Evolutionary conservation across 495 filamentous ascomycete species (phyloP), one percentile per base, ranked within the genome.

Genomic region (Penicillium lagena): DNA sequence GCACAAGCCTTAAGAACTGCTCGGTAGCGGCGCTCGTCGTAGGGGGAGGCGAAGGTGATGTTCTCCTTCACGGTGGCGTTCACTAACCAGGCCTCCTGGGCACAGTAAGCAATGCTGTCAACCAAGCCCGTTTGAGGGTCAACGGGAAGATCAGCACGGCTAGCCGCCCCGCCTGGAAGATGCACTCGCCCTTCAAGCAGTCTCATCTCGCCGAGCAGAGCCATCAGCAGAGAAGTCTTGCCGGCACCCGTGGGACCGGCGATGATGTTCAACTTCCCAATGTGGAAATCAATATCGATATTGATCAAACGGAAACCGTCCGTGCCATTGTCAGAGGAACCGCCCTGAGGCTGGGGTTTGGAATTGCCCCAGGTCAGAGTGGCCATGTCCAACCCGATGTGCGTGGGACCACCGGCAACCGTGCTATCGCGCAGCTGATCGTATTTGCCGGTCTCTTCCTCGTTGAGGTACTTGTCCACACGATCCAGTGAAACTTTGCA

Each of bases 391-490:
- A 99, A 86, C 8, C 89, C 94, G 59, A 99, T 90, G 39, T 82
- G 63, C 1, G 76, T 60, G 34, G 82, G 71, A 15, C 79, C 73
- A 29, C 74, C 68, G 35, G 82, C 71, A 47, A 83, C 77, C 40
- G 83, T 80, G 40, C 78, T 74, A 14, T 78, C 65, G 12, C 77
- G 74, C 3, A 99, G 75, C 56, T 96, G 94, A n/a, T 75, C 72
- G 54, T 95, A 96, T 62, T 99, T 99, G 46, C 93, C 89, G 0
- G 93, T 97, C 65, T 99, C 94, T 17, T 95, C 87, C 59, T 99
- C 94, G 42, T 79, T 84, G 41, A 99, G 63, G 59, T 95, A 99
- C 50, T 95, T 86, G 56, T 99, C 93, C 13, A 99, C 89, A 66
- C 94, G 89, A 58, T 95, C 90, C 37, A 99, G 78, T 1, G 94